phyloP scores from a whole-genome alignment of 2,329 filamentous ascomycete genomes.

The Hirsutella minnesotensis region DNA sequence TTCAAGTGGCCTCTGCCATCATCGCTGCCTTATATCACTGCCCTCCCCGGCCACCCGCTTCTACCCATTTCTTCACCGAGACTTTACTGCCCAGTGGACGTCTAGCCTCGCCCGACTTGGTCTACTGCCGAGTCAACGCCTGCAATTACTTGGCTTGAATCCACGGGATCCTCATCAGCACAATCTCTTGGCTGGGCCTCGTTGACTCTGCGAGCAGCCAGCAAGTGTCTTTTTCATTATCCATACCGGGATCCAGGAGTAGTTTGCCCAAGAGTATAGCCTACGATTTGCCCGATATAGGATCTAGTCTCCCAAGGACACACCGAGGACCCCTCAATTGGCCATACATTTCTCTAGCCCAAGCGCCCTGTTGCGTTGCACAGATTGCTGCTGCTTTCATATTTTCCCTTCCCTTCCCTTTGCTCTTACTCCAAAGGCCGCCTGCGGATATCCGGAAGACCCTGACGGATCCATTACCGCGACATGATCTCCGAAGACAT shows the following conservation, averaged over 20 bases:
- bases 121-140: neutral
- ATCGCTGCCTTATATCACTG: neutral
- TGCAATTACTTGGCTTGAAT: neutral
- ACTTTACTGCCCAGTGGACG: neutral
- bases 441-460: neutral
- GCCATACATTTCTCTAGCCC: neutral
- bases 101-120: neutral
- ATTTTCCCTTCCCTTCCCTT: neutral
- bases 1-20: neutral
- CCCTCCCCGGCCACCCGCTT: neutral
- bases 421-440: neutral
- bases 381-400: neutral
- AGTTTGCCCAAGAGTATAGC: slow-evolving; percentile 5
- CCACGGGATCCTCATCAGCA: neutral
- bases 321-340: slow-evolving; percentile 1
- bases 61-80: neutral
- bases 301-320: slow-evolving; percentile 5
- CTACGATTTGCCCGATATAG: slow-evolving; percentile 1
- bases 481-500: slow-evolving; percentile 28
- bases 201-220: slow-evolving; percentile 1
- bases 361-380: neutral
- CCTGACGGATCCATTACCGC: slow-evolving; percentile 1
- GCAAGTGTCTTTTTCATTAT: neutral
- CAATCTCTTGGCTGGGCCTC: neutral
- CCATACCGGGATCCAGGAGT: slow-evolving; percentile 5